Base-by-base conservation (phyloP, 305 asterid genomes). In the Vinca major region DNA sequence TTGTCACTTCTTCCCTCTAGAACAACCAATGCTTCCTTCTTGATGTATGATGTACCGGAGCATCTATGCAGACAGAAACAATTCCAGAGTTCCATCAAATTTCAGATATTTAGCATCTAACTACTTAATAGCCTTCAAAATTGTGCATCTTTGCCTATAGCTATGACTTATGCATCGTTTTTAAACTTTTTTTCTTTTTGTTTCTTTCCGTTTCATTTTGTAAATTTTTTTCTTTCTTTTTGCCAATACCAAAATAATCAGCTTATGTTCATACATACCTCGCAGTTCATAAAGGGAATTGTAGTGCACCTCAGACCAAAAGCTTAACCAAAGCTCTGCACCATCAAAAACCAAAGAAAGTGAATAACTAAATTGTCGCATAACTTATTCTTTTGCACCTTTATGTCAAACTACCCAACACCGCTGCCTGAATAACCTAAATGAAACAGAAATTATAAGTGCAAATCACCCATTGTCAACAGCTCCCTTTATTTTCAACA, bases 241-340 rank as follows among this genome's bases (percentile, higher is more conserved):
- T 0, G 57, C 9, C 54, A 50, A 26, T 36, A 49, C 21, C 26
- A 49, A 20, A 5, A 5, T 54, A 54, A 19, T 7, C 60, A 54
- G 60, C 1, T 19, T 20, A 54, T 50, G 19, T 4, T 14, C 26
- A 47, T 7, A 54, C 88, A 40, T 49, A 85, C 90, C 85, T 82
- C 65, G 78, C 19, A 80, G 66, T 62, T 84, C 89, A 45, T 86
- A 84, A 43, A 86, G 89, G 13, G 92, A 86, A 74, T 84, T 86
- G 82, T 84, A 86, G 79, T 84, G 89, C 76, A 86, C 89, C 77
- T 86, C 88, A 2, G 88, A 82, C 89, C 92, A 86, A 74, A 86
- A 86, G 84, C 92, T 86, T 65, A 86, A 79, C 92, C 88, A 83
- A 60, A 86, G 80, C 80, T 84, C 92, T 85, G 88, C 81, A 76